phyloP scores from a whole-genome alignment of 345 rosid species.

The Sapria himalayana region DNA sequence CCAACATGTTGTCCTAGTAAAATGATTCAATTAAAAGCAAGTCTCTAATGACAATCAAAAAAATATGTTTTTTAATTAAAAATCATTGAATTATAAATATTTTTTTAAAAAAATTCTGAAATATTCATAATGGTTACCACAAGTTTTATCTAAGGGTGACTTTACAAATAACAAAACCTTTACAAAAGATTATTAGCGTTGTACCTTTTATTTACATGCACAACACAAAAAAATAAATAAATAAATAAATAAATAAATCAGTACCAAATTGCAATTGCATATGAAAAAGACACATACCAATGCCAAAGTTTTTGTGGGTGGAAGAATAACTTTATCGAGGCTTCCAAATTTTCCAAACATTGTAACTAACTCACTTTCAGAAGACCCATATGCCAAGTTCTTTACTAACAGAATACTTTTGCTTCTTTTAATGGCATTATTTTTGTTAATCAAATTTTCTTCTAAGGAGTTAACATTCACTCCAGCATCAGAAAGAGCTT shows the following conservation, averaged over 20 bases:
- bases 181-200: too few relatives aligned
- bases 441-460: slow-evolving; percentile 40
- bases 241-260: not conserved
- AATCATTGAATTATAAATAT: too few relatives aligned
- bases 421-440: slow-evolving; percentile 49
- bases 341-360: slow-evolving; percentile 78
- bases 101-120: too few relatives aligned
- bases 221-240: not conserved
- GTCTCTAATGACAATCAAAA: too few relatives aligned
- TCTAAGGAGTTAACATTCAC: slow-evolving; percentile 51
- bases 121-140: too few relatives aligned
- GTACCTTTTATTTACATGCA: too few relatives aligned
- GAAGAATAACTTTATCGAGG: slow-evolving; percentile 61
- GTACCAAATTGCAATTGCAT: too few relatives aligned
- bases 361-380: slow-evolving; percentile 57
- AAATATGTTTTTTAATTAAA: too few relatives aligned
- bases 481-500: slow-evolving; percentile 59
- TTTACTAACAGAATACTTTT: slow-evolving; percentile 65
- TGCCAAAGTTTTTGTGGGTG: slow-evolving; percentile 78
- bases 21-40: too few relatives aligned
- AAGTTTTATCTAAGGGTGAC: too few relatives aligned
- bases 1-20: too few relatives aligned
- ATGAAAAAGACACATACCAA: slow-evolving; percentile 29
- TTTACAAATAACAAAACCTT: not conserved
- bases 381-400: slow-evolving; percentile 81